These are phyloP conservation scores for Russula lepida DNA, from an alignment of 768 basidiomycete genomes.

Conservation along the genomic window DNA sequence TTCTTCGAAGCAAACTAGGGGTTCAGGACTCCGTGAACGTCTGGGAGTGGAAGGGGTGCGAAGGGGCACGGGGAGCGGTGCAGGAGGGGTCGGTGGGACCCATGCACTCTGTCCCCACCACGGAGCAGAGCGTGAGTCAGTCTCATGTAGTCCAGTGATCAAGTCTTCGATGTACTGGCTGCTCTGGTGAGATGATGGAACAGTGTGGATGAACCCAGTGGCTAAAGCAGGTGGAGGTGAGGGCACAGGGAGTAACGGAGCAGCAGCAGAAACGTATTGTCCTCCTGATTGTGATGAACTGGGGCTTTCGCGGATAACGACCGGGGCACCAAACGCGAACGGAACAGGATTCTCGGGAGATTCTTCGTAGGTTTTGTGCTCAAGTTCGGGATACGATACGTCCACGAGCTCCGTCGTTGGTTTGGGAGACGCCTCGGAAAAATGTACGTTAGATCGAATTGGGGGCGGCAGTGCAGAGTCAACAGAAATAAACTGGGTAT, in stretches of 20 bases:
- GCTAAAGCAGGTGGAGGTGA: constrained; percentile 11
- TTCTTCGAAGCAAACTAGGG: not conserved
- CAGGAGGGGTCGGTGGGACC: constrained; percentile 13
- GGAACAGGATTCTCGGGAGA: not conserved
- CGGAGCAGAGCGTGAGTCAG: not conserved
- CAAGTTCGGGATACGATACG: not conserved
- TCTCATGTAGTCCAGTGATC: not conserved
- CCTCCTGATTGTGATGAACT: not conserved
- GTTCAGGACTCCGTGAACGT: constrained; percentile 9
- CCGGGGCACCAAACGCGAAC: not conserved
- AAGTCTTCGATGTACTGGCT: not conserved
- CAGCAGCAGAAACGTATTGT: not conserved
- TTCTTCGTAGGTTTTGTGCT: not conserved
- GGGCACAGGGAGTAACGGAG: constrained; percentile 14
- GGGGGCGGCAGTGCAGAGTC: not conserved
- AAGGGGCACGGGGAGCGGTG: constrained; percentile 10
- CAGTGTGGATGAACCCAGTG: constrained; percentile 4
- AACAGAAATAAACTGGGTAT: not conserved
- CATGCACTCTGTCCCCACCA: constrained; percentile 16
- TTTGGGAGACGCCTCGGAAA: not conserved
- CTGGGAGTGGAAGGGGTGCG: constrained; percentile 8
- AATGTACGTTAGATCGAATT: not conserved
- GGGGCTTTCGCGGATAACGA: not conserved
- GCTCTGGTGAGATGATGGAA: constrained; percentile 9
- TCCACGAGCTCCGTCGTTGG: not conserved